A percentile compares a stretch with the other conserved stretches of the same genome.
These are phyloP conservation scores for Pleurotus tuber-regium DNA, from an alignment of 768 basidiomycete genomes.

Conservation along the genomic window DNA sequence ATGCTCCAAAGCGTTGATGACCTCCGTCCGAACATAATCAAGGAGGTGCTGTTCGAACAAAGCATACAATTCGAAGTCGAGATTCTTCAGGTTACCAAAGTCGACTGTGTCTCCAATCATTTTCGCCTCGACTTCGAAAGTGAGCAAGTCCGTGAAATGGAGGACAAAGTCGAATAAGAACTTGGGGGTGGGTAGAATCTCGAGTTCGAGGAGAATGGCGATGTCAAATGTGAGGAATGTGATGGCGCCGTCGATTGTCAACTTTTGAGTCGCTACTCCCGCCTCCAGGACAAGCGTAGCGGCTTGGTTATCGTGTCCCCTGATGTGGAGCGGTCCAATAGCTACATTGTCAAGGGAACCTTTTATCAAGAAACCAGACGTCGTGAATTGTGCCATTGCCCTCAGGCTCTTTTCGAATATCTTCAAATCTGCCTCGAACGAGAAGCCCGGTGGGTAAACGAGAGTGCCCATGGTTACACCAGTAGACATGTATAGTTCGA, in stretches of 20 bases:
- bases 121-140: constrained; percentile 3
- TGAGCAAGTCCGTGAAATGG: constrained; percentile 10
- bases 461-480: constrained; percentile 10
- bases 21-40: constrained; percentile 1
- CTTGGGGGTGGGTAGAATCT: neutral
- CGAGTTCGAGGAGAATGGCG: constrained; percentile 5
- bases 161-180: constrained; percentile 11
- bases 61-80: constrained; percentile 8
- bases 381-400: neutral
- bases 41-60: constrained; percentile 10
- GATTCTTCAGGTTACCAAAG: constrained; percentile 2
- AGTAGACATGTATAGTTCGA: constrained; percentile 9
- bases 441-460: constrained; percentile 7
- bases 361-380: neutral
- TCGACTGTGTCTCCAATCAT: constrained; percentile 1
- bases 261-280: neutral
- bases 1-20: neutral
- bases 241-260: neutral
- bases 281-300: neutral
- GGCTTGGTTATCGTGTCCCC: constrained; percentile 1
- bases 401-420: constrained; percentile 4
- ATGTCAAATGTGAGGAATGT: neutral
- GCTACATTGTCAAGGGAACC: constrained; percentile 4
- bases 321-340: constrained; percentile 5
- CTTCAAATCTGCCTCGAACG: constrained; percentile 6